These are phyloP conservation scores for Sambucus nigra DNA, from an alignment of 129 eudicot species.

Conservation along the genomic window DNA sequence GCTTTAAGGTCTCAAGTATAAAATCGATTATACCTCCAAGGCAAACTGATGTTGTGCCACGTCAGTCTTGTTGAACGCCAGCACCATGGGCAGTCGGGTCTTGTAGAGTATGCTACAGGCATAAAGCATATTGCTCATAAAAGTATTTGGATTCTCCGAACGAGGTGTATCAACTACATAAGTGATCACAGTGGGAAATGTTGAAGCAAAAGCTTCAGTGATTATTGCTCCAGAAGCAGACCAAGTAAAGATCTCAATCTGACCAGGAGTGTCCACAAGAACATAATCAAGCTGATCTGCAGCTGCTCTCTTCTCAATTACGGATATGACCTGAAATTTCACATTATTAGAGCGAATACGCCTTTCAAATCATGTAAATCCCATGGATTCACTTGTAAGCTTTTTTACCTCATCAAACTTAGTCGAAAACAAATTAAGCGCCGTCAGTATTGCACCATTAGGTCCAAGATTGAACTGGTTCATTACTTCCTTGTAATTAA, in stretches of 20 bases:
- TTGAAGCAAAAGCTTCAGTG: slow-evolving; percentile 92
- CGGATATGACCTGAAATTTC: slow-evolving; percentile 54
- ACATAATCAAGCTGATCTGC: slow-evolving; percentile 95
- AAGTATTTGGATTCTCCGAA: slow-evolving; percentile 67
- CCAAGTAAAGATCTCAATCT: slow-evolving; percentile 97
- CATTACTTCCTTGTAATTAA: slow-evolving; percentile 94
- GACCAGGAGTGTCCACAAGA: slow-evolving; percentile 97
- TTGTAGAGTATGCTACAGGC: slow-evolving; percentile 97
- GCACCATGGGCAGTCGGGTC: slow-evolving; percentile 70
- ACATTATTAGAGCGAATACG: slow-evolving; percentile 6
- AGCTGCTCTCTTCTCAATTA: slow-evolving; percentile 77
- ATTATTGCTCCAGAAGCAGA: slow-evolving; percentile 97
- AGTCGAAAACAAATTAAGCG: slow-evolving; percentile 88
- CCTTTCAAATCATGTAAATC: too few relatives aligned
- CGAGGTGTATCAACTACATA: slow-evolving; percentile 98
- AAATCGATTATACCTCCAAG: slow-evolving; percentile 43
- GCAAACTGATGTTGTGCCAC: slow-evolving; percentile 92
- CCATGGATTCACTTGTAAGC: background rate
- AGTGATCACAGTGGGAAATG: slow-evolving; percentile 78
- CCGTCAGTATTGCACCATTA: slow-evolving; percentile 84
- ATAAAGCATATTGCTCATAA: slow-evolving; percentile 97
- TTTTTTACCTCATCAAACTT: slow-evolving; percentile 92
- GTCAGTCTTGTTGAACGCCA: slow-evolving; percentile 90
- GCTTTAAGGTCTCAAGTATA: background rate
- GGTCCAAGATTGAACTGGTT: slow-evolving; percentile 93